phyloP scores from a whole-genome alignment of 768 basidiomycete species.

The Suillus bovinus region DNA sequence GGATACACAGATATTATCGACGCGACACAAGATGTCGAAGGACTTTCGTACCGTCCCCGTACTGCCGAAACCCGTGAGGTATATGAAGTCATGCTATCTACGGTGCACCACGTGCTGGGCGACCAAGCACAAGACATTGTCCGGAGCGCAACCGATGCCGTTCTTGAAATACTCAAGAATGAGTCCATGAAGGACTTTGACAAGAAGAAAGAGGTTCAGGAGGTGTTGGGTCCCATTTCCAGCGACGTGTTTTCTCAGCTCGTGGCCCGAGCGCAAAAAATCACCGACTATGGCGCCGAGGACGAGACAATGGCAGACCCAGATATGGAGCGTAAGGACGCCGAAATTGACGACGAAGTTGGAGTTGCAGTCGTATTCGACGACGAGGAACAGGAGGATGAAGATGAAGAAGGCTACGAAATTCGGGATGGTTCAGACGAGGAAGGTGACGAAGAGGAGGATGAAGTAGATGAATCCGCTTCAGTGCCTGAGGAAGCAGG shows the following conservation, averaged over 20 bases:
- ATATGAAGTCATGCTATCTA: constrained; percentile 86
- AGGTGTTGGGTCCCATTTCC: constrained; percentile 60
- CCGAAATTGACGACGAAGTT: constrained; percentile 91
- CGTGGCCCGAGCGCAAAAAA: constrained; percentile 85
- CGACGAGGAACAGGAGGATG: constrained; percentile 94
- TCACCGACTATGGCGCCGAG: constrained; percentile 92
- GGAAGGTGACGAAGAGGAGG: constrained; percentile 64
- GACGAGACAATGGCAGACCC: constrained; percentile 80
- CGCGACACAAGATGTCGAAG: constrained; percentile 91
- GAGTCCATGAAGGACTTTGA: constrained; percentile 94
- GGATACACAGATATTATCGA: constrained; percentile 92
- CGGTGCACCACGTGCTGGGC: constrained; percentile 81
- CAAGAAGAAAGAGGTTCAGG: constrained; percentile 93
- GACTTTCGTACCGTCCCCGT: constrained; percentile 87
- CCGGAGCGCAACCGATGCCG: constrained; percentile 91
- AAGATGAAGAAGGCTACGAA: constrained; percentile 88
- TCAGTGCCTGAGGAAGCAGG: constrained; percentile 46
- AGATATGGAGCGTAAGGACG: constrained; percentile 78
- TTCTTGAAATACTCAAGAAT: constrained; percentile 85
- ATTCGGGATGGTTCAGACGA: constrained; percentile 80
- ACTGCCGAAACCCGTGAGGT: constrained; percentile 94
- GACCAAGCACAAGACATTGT: constrained; percentile 97
- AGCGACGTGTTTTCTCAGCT: constrained; percentile 83
- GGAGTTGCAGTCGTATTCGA: constrained; percentile 99
- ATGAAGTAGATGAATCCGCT: constrained; percentile 38